Conservation (phyloP, 169 alveolate genomes). For the Eimeria zaria region DNA sequence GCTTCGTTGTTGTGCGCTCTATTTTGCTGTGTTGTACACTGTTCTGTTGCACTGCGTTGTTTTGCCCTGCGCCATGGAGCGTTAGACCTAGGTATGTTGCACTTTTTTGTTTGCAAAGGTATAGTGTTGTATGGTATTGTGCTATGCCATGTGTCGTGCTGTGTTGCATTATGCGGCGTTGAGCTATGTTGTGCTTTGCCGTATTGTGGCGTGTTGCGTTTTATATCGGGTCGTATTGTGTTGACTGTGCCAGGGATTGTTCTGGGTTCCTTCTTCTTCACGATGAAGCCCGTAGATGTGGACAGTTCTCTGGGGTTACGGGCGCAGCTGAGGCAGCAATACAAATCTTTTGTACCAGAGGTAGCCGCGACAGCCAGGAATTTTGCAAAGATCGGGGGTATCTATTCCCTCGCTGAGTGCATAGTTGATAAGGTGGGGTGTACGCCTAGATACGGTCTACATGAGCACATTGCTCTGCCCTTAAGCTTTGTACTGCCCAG, state of each 20-base stretch:
- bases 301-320: conserved; percentile 83
- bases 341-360: conserved; percentile 80
- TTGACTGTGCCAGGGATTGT: conserved; percentile 76
- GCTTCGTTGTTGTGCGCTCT: not conserved
- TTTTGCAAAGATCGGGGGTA: conserved; percentile 88
- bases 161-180: not conserved
- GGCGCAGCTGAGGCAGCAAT: conserved; percentile 84
- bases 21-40: not conserved
- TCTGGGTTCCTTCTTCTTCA: conserved; percentile 85
- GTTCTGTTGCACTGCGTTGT: not conserved
- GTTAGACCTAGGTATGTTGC: not conserved
- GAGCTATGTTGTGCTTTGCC: not conserved
- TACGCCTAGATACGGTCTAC: not conserved
- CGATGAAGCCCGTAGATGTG: conserved; percentile 87
- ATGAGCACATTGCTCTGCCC: not conserved
- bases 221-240: not conserved
- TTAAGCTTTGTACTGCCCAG: not conserved
- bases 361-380: conserved; percentile 82
- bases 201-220: not conserved
- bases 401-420: conserved; percentile 91
- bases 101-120: not conserved
- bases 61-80: not conserved
- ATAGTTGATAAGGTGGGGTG: conserved; percentile 87
- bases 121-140: not conserved
- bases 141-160: not conserved